phyloP scores from a whole-genome alignment of 768 basidiomycete genomes.

The Hericium alpestre region DNA sequence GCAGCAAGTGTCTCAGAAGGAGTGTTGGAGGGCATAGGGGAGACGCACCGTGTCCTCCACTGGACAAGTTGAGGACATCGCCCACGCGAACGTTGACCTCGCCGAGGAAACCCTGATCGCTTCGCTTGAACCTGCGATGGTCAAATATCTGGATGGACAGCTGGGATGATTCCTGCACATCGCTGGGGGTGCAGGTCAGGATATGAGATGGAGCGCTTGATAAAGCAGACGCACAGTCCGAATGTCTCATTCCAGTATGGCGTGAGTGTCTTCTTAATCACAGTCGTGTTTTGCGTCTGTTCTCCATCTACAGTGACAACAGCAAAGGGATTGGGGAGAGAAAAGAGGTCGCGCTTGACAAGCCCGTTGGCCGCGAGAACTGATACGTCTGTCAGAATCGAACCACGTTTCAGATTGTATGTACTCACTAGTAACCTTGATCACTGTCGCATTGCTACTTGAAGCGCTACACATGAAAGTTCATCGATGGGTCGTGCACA shows the following conservation, averaged over 20 bases:
- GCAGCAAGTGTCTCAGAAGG: conserved; percentile 13
- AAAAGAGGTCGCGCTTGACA: conserved; percentile 66
- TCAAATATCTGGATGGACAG: conserved; percentile 85
- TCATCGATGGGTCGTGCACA: too few species aligned
- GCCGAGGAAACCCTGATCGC: conserved; percentile 64
- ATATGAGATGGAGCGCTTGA: not conserved
- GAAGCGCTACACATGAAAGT: too few species aligned
- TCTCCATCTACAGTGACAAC: conserved; percentile 76
- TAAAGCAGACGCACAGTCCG: conserved; percentile 52
- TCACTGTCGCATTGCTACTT: too few species aligned
- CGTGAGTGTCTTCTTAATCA: conserved; percentile 55
- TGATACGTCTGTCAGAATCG: conserved; percentile 17
- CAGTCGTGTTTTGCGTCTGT: conserved; percentile 66
- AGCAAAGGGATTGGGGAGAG: conserved; percentile 82
- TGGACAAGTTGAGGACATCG: conserved; percentile 28
- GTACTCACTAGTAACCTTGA: too few species aligned
- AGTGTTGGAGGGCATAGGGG: not conserved
- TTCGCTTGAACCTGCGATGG: conserved; percentile 77
- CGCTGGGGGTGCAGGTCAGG: conserved; percentile 28
- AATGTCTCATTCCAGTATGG: conserved; percentile 83
- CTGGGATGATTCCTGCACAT: conserved; percentile 62
- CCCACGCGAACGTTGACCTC: conserved; percentile 34
- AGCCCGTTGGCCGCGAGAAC: conserved; percentile 71
- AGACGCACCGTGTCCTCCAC: conserved; percentile 19
- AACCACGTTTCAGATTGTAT: too few species aligned